phyloP scores from a whole-genome alignment of 768 basidiomycete genomes.

The Amanita molliuscula region DNA sequence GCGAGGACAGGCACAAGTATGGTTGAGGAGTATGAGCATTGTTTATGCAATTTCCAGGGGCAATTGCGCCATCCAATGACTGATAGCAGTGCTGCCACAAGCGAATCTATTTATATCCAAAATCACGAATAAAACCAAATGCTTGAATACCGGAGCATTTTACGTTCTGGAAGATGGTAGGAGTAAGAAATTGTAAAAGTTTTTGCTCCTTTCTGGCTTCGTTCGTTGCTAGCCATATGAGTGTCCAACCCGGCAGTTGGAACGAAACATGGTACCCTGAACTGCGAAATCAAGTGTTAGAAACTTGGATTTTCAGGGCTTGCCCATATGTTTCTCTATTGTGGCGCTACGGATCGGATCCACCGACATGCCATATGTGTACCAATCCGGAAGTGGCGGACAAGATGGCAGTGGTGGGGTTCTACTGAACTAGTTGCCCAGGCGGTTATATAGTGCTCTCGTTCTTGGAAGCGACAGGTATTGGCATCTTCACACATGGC shows the following conservation, averaged over 20 bases:
- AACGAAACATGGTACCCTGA: too few species aligned
- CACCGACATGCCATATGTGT: not conserved
- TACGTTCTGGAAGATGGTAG: too few species aligned
- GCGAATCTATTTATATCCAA: not conserved
- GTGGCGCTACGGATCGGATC: not conserved
- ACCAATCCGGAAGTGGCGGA: not conserved
- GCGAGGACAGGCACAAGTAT: not conserved
- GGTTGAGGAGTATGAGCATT: slow-evolving; percentile 14
- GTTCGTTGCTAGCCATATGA: too few species aligned
- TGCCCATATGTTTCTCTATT: not conserved
- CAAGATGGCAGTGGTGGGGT: not conserved
- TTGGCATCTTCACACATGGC: too few species aligned
- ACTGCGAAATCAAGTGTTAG: too few species aligned
- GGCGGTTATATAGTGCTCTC: too few species aligned
- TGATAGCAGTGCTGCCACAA: not conserved
- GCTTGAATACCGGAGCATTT: not conserved
- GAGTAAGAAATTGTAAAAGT: too few species aligned
- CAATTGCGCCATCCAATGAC: slow-evolving; percentile 17
- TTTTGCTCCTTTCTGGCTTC: too few species aligned
- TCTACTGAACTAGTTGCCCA: too few species aligned
- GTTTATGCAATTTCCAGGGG: slow-evolving; percentile 15
- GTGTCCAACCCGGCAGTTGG: too few species aligned
- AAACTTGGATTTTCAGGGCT: not conserved
- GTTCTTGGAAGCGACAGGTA: too few species aligned
- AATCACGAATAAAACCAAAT: too few species aligned